Evolutionary conservation across 1,284 basidiomycete genomes (phyloP).

Genomic region (Pterulicium gracile): DNA sequence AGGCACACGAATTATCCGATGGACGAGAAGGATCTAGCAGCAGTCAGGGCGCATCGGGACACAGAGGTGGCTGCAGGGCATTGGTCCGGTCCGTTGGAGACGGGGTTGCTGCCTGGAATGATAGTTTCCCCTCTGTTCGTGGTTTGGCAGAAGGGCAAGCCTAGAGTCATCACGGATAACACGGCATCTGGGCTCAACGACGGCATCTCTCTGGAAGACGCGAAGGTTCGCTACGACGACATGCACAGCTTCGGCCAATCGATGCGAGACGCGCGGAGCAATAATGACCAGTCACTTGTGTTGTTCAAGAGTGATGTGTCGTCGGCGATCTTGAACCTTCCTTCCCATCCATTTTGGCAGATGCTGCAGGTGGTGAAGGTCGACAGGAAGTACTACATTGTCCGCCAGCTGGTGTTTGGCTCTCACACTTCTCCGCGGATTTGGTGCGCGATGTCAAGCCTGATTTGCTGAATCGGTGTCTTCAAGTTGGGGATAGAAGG

Average conservation of each 20-base stretch:
- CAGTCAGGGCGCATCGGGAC: conserved; percentile 13
- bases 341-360: conserved; percentile 20
- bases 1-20: conserved; percentile 10
- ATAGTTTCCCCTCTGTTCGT: conserved; percentile 17
- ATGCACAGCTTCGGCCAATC: conserved; percentile 18
- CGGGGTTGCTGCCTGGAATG: conserved; percentile 13
- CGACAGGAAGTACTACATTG: conserved; percentile 15
- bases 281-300: conserved; percentile 9
- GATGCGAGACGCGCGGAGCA: conserved; percentile 10
- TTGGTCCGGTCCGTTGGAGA: conserved; percentile 14
- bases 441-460: conserved; percentile 17
- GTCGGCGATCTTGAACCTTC: conserved; percentile 19
- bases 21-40: conserved; percentile 11
- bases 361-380: conserved; percentile 18
- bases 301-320: conserved; percentile 19
- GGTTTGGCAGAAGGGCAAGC: conserved; percentile 15
- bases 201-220: conserved; percentile 13
- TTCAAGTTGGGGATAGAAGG: conserved; percentile 8
- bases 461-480: conserved; percentile 16
- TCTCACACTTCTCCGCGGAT: conserved; percentile 15
- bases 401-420: conserved; percentile 19
- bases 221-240: conserved; percentile 20
- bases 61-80: conserved; percentile 12
- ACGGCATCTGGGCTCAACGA: conserved; percentile 16
- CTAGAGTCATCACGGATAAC: conserved; percentile 15